Evolutionary conservation across 2,329 filamentous ascomycete genomes (phyloP).

Genomic region (Ceratocystis diversiconidia): DNA sequence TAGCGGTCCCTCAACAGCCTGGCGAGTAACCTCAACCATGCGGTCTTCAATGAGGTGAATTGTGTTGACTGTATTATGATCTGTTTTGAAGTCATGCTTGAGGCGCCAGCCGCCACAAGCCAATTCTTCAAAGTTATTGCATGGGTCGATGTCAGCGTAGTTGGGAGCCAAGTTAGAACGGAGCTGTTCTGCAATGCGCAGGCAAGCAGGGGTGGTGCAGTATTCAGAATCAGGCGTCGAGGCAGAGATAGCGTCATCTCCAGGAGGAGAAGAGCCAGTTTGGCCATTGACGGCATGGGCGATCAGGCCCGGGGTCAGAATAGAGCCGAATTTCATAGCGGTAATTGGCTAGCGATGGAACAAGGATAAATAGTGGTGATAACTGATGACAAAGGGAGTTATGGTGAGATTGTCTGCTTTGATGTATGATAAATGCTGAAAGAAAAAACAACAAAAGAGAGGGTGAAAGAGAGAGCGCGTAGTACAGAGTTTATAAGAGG

Average conservation of each 20-base stretch:
- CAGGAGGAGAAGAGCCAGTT: not conserved
- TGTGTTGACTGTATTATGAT: conserved; percentile 47
- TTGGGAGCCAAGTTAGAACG: conserved; percentile 25
- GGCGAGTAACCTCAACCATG: conserved; percentile 43
- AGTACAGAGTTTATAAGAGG: no score
- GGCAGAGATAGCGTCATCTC: not conserved
- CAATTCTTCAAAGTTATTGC: conserved; percentile 52
- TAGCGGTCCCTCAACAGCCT: conserved; percentile 47
- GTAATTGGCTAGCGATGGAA: no score
- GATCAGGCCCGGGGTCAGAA: not conserved
- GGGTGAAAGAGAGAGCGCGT: no score
- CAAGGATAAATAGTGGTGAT: no score
- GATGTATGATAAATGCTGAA: no score
- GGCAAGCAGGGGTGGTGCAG: conserved; percentile 23
- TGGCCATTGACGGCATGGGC: not conserved
- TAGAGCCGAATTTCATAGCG: not conserved
- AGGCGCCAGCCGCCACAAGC: conserved; percentile 54
- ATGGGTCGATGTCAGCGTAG: conserved; percentile 51
- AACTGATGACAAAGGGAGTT: no score
- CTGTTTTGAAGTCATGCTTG: conserved; percentile 49
- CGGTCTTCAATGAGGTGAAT: conserved; percentile 47
- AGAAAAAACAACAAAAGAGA: no score
- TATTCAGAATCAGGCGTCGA: not conserved
- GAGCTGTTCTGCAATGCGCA: conserved; percentile 25
- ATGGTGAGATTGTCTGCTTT: no score